phyloP scores from a whole-genome alignment of 1,139 yeast species.

The Kodamaea sp. region DNA sequence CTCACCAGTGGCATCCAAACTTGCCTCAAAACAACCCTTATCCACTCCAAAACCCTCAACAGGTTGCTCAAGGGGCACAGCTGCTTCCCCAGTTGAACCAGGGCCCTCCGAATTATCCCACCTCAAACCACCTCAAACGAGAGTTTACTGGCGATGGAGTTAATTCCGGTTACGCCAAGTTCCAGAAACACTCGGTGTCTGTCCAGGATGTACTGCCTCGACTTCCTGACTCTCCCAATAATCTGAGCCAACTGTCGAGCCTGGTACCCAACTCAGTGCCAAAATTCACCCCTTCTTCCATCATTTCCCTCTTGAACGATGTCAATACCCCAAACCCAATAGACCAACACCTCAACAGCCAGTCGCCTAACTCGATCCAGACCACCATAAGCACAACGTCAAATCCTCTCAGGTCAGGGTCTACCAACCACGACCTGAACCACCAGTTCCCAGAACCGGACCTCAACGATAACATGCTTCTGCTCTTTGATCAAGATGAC shows the following conservation, averaged over 20 bases:
- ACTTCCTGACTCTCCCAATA: neutral
- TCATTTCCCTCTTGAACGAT: slow-evolving; percentile 20
- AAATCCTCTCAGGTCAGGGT: neutral
- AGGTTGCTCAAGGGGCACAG: no score
- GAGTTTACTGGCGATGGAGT: neutral
- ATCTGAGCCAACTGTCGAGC: neutral
- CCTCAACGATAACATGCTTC: slow-evolving; percentile 10
- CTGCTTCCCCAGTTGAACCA: no score
- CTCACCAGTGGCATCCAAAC: no score
- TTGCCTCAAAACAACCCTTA: no score
- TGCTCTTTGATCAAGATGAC: slow-evolving; percentile 34
- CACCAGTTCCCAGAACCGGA: slow-evolving; percentile 2
- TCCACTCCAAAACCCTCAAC: no score
- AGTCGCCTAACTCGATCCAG: slow-evolving; percentile 7
- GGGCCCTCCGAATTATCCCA: no score
- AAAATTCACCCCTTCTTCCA: slow-evolving; percentile 17
- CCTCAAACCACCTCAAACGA: neutral
- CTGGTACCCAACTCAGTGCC: neutral
- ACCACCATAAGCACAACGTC: slow-evolving; percentile 5
- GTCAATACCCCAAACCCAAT: slow-evolving; percentile 10
- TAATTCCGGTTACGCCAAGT: slow-evolving; percentile 1
- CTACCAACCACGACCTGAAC: neutral
- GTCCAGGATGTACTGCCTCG: neutral
- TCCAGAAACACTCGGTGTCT: neutral
- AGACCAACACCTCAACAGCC: slow-evolving; percentile 7